phyloP scores from a whole-genome alignment of 371 early-diverging fungal genomes.

The Apophysomyces ossiformis region DNA sequence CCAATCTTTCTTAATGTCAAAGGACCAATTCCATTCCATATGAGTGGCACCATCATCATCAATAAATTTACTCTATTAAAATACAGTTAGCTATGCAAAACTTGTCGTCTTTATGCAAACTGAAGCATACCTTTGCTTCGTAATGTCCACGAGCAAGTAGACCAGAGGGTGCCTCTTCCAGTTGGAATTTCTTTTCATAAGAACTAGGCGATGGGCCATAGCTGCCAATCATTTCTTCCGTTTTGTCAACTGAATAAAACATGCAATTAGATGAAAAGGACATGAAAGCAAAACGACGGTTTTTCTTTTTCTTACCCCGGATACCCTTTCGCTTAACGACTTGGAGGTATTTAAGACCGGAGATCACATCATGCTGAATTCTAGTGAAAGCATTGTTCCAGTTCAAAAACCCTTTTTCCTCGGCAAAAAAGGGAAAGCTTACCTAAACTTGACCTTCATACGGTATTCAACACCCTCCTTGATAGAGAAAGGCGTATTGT shows the following conservation, averaged over 20 bases:
- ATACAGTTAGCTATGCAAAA: neutral
- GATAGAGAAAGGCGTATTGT: slow-evolving; percentile 80
- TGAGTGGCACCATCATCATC: slow-evolving; percentile 67
- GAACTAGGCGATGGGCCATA: slow-evolving; percentile 83
- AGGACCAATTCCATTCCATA: slow-evolving; percentile 69
- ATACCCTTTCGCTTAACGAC: slow-evolving; percentile 90
- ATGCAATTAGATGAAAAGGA: neutral
- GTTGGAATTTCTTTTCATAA: slow-evolving; percentile 85
- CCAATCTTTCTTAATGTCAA: slow-evolving; percentile 77
- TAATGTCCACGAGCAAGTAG: slow-evolving; percentile 92
- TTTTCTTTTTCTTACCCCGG: slow-evolving; percentile 46
- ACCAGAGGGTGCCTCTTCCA: slow-evolving; percentile 91
- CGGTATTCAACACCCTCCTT: slow-evolving; percentile 96
- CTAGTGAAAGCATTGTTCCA: slow-evolving; percentile 32
- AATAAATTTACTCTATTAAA: slow-evolving; percentile 56
- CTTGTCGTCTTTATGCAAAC: neutral
- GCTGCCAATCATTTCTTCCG: slow-evolving; percentile 95
- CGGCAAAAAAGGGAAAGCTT: slow-evolving; percentile 1
- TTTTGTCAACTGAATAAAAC: slow-evolving; percentile 75
- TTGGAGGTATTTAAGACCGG: slow-evolving; percentile 94
- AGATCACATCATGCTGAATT: slow-evolving; percentile 93
- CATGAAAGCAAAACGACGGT: neutral
- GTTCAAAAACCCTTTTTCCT: neutral
- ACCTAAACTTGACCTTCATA: slow-evolving; percentile 91
- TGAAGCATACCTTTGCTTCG: slow-evolving; percentile 65